These are phyloP conservation scores for Coemansia sp. DNA, from an alignment of 192 early-diverging fungal species.

Conservation along the genomic window DNA sequence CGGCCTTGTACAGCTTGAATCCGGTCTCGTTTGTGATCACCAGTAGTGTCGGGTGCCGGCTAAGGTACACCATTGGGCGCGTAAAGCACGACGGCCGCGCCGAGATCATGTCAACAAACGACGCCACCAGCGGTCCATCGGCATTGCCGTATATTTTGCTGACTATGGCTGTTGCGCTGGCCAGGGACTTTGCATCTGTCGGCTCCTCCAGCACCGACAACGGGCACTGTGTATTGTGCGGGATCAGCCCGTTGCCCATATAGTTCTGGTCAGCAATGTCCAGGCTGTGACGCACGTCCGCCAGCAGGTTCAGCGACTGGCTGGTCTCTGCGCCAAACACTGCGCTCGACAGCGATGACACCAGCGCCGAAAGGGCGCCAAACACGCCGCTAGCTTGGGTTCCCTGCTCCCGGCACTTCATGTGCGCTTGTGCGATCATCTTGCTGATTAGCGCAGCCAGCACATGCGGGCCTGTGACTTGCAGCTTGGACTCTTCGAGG, in stretches of 20 bases:
- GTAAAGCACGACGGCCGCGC: slow-evolving; percentile 34
- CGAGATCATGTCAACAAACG: slow-evolving; percentile 40
- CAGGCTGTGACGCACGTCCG: slow-evolving; percentile 39
- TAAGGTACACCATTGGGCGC: slow-evolving; percentile 33
- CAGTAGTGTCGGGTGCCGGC: slow-evolving; percentile 26
- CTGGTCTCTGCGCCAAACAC: slow-evolving; percentile 6
- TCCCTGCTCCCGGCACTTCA: slow-evolving; percentile 13
- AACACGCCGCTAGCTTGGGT: not conserved
- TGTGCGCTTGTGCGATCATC: slow-evolving; percentile 36
- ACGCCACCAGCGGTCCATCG: slow-evolving; percentile 32
- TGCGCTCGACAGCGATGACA: not conserved
- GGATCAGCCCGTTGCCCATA: slow-evolving; percentile 44
- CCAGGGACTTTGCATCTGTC: slow-evolving; percentile 12
- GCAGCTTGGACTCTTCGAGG: not conserved
- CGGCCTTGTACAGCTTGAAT: slow-evolving; percentile 34
- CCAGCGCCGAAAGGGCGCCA: not conserved
- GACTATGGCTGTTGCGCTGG: slow-evolving; percentile 4
- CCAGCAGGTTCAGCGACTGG: slow-evolving; percentile 35
- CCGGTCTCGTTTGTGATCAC: slow-evolving; percentile 37
- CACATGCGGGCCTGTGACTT: slow-evolving; percentile 13
- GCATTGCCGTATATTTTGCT: slow-evolving; percentile 17
- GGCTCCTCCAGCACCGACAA: slow-evolving; percentile 28
- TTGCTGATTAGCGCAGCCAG: slow-evolving; percentile 42
- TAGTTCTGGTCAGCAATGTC: slow-evolving; percentile 20
- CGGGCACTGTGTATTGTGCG: slow-evolving; percentile 32